A percentile compares a stretch with the other conserved stretches of the same genome.
phyloP scores from a whole-genome alignment of 164 flowering plant species.

The Protea cynaroides region DNA sequence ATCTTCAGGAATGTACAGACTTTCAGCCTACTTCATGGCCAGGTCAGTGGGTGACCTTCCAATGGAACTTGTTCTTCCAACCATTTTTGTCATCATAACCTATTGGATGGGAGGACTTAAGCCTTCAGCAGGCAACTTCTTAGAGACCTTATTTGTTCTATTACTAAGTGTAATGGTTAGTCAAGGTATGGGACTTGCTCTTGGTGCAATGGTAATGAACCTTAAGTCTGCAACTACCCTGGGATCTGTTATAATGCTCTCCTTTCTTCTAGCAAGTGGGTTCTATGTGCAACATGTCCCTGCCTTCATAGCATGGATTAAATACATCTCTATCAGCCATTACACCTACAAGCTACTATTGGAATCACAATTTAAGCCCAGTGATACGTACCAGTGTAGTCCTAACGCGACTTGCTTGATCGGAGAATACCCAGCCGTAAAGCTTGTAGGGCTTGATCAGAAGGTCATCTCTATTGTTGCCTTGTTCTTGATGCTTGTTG shows the following conservation, averaged over 20 bases:
- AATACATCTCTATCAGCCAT: conserved; percentile 44
- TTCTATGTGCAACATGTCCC: conserved; percentile 73
- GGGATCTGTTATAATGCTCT: conserved; percentile 49
- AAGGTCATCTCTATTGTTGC: conserved; percentile 23
- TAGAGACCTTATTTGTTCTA: conserved; percentile 34
- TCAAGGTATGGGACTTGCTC: conserved; percentile 71
- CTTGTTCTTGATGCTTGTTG: conserved; percentile 48
- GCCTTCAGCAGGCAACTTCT: conserved; percentile 21
- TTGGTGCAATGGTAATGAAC: conserved; percentile 70
- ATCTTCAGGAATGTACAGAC: conserved; percentile 63
- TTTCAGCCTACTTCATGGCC: conserved; percentile 73
- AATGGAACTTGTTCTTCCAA: conserved; percentile 77
- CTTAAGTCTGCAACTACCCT: conserved; percentile 44
- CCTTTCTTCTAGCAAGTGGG: conserved; percentile 58
- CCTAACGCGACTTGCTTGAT: conserved; percentile 23
- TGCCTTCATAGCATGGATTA: conserved; percentile 53
- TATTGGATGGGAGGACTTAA: conserved; percentile 82
- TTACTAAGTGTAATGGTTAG: conserved; percentile 44
- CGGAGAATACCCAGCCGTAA: conserved; percentile 39
- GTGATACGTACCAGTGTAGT: conserved; percentile 42
- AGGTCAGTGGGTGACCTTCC: conserved; percentile 51
- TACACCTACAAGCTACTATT: conserved; percentile 55
- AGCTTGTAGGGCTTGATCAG: conserved; percentile 39
- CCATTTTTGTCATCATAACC: conserved; percentile 40
- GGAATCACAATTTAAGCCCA: conserved; percentile 38